Conservation (phyloP, 2,329 filamentous ascomycete genomes). For the Orbilia ellipsospora region DNA sequence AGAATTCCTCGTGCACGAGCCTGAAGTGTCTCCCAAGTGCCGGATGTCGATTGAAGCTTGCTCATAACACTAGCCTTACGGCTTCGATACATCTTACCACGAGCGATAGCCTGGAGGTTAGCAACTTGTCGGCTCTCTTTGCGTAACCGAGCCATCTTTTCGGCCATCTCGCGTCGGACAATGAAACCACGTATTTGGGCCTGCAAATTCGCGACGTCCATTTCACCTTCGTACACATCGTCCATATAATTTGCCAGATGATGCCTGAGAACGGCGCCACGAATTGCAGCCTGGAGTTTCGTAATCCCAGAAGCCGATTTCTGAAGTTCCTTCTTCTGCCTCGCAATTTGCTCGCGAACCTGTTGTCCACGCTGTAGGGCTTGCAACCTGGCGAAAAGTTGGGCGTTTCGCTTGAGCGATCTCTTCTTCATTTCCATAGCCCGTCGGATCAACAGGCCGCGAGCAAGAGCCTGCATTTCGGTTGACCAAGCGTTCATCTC, state of each 20-base stretch:
- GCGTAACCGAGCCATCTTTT: conserved; percentile 56
- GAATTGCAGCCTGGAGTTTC: conserved; percentile 69
- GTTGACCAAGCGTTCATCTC: conserved; percentile 58
- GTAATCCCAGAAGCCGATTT: conserved; percentile 64
- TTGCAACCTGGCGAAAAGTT: conserved; percentile 67
- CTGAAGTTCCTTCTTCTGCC: conserved; percentile 62
- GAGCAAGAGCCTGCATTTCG: conserved; percentile 51
- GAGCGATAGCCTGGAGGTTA: conserved; percentile 73
- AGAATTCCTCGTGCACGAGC: conserved; percentile 74
- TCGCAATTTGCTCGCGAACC: conserved; percentile 63
- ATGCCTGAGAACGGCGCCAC: conserved; percentile 57
- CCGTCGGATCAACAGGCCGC: conserved; percentile 61
- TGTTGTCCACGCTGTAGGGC: conserved; percentile 66
- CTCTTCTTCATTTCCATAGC: conserved; percentile 64
- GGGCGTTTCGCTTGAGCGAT: conserved; percentile 62
- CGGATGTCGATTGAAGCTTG: conserved; percentile 67
- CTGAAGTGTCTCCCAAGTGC: conserved; percentile 71
- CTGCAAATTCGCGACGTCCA: conserved; percentile 56
- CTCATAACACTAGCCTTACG: conserved; percentile 69
- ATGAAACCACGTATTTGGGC: conserved; percentile 62
- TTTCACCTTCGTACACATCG: conserved; percentile 57
- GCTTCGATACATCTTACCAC: conserved; percentile 74
- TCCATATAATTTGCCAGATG: conserved; percentile 54
- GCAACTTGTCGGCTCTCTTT: conserved; percentile 58
- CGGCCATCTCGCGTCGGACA: conserved; percentile 62